Conservation (phyloP, 164 flowering plant species). For the Aristolochia fimbriata region DNA sequence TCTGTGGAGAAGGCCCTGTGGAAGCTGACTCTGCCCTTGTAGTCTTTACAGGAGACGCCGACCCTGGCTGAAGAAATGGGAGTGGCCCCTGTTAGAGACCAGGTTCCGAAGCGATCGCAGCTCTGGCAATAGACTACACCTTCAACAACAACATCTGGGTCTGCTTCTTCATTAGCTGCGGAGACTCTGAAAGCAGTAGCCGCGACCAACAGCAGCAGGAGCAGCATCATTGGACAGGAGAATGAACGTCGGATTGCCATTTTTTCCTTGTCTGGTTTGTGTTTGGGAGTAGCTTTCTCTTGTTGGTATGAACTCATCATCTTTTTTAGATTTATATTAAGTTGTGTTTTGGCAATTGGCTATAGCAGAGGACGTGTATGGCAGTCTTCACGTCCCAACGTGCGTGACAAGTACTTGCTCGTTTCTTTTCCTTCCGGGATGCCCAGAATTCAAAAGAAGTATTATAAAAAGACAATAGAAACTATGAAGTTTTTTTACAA, state of each 20-base stretch:
- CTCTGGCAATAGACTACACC: constrained; percentile 81
- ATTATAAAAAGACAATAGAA: no score
- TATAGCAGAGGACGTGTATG: no score
- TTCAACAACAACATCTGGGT: constrained; percentile 43
- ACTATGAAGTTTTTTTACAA: no score
- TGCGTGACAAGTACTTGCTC: no score
- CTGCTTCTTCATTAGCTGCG: constrained; percentile 2
- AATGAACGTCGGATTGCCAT: neutral
- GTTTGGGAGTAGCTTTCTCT: no score
- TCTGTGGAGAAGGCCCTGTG: constrained; percentile 45
- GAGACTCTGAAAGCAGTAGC: neutral
- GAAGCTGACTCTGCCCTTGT: constrained; percentile 45
- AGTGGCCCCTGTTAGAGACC: constrained; percentile 46
- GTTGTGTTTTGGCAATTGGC: no score
- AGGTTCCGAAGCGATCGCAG: constrained; percentile 41
- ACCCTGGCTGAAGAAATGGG: constrained; percentile 52
- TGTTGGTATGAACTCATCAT: no score
- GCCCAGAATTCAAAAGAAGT: no score
- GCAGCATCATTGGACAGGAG: neutral
- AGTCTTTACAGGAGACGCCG: constrained; percentile 62
- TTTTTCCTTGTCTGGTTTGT: no score
- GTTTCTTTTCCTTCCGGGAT: no score
- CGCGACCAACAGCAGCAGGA: neutral
- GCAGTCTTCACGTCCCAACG: no score
- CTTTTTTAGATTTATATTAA: no score